phyloP scores from a whole-genome alignment of 108 stramenopile genomes.

The Skeletonema costatum region DNA sequence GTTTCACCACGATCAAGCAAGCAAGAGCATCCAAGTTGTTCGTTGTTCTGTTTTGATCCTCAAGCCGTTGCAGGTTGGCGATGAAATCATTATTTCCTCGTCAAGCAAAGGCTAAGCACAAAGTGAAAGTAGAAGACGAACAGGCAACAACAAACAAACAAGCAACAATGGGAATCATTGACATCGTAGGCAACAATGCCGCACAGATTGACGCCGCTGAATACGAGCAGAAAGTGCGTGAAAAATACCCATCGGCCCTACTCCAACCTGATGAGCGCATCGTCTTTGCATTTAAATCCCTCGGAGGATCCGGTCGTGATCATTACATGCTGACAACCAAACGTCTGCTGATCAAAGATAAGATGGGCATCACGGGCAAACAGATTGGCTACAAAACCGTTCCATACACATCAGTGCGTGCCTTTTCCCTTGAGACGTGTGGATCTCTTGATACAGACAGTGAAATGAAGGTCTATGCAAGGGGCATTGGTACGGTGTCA shows the following conservation, averaged over 20 bases:
- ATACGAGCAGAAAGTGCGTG: conserved; percentile 39
- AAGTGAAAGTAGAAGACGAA: too few relatives aligned
- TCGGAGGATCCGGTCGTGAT: conserved; percentile 64
- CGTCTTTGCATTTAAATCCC: conserved; percentile 62
- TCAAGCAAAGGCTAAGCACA: too few relatives aligned
- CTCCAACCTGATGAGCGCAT: conserved; percentile 43
- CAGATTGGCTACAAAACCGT: conserved; percentile 48
- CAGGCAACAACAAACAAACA: too few relatives aligned
- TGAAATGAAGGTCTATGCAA: conserved; percentile 37
- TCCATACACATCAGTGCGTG: conserved; percentile 45
- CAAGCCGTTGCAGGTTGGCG: too few relatives aligned
- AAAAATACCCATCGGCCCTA: conserved; percentile 32
- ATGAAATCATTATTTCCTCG: too few relatives aligned
- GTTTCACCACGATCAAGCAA: too few relatives aligned
- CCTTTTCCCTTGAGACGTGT: conserved; percentile 51
- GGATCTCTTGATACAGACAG: conserved; percentile 49
- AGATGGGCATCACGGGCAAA: conserved; percentile 59
- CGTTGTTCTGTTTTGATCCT: too few relatives aligned
- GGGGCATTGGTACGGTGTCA: conserved; percentile 31
- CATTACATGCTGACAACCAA: conserved; percentile 53
- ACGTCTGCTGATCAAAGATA: conserved; percentile 59
- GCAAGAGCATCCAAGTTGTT: too few relatives aligned
- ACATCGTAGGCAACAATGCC: conserved; percentile 44
- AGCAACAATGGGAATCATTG: conserved; percentile 17
- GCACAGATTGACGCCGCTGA: conserved; percentile 49